Percentiles rank a stretch among this genome's conserved stretches.
Conservation (phyloP, 2,329 filamentous ascomycete genomes). For the Periconia sp. region DNA sequence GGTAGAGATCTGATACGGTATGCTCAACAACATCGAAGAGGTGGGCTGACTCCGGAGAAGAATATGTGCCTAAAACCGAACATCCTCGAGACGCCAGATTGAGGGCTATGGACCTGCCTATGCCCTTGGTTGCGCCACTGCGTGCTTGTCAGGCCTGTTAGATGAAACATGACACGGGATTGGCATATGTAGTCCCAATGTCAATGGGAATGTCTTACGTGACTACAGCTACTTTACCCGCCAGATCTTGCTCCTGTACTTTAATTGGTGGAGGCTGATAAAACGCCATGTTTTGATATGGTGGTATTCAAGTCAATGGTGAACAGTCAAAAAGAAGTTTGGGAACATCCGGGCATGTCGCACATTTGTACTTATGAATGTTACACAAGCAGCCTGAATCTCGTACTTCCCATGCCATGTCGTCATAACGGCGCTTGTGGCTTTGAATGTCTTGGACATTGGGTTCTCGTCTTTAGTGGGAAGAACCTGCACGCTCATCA, state of each 20-base stretch:
- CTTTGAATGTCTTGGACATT: not conserved
- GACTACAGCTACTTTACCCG: constrained; percentile 33
- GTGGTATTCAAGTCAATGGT: not conserved
- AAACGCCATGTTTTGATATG: constrained; percentile 16
- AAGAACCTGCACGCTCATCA: not conserved
- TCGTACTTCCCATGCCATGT: not conserved
- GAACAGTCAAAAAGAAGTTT: not conserved
- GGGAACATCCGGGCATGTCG: too few relatives aligned
- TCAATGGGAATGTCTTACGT: constrained; percentile 19
- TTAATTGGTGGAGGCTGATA: constrained; percentile 21
- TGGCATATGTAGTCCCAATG: not conserved
- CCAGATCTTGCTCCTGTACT: constrained; percentile 30
- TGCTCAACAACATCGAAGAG: constrained; percentile 17
- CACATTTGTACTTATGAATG: not conserved
- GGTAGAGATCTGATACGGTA: constrained; percentile 14
- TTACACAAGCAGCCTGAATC: not conserved
- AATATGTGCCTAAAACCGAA: constrained; percentile 34
- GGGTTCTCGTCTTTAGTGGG: not conserved
- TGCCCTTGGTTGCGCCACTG: constrained; percentile 30
- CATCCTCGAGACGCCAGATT: constrained; percentile 30
- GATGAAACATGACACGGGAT: not conserved
- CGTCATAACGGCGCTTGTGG: not conserved
- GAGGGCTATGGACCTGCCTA: constrained; percentile 26
- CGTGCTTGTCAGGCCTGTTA: not conserved
- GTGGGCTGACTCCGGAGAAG: constrained; percentile 19